These are phyloP conservation scores for Syncephalastrum sp. DNA, from an alignment of 371 early-diverging fungal genomes.

Conservation along the genomic window DNA sequence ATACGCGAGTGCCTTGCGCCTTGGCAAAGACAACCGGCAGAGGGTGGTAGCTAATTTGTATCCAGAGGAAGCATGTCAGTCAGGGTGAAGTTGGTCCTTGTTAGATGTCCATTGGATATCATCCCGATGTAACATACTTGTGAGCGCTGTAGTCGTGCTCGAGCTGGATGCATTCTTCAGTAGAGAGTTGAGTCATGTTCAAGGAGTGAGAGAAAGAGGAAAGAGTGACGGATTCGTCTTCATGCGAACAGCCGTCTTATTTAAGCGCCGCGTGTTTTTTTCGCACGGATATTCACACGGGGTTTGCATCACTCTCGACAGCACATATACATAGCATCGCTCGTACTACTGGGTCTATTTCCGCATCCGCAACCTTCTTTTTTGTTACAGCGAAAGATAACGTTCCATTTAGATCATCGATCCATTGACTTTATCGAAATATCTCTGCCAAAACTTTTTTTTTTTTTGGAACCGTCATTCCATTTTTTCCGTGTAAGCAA, in stretches of 20 bases:
- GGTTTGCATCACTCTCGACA: neutral
- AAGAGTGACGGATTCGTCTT: constrained; percentile 3
- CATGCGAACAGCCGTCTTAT: constrained; percentile 1
- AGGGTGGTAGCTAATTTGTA: constrained; percentile 86
- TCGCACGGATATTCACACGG: neutral
- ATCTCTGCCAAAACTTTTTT: no score
- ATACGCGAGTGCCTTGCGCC: constrained; percentile 89
- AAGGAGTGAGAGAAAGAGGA: constrained; percentile 8
- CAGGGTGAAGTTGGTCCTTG: neutral
- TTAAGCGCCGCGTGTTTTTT: constrained; percentile 4
- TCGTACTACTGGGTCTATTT: no score
- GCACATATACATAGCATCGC: no score
- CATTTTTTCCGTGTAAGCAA: no score
- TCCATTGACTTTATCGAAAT: no score
- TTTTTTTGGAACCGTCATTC: no score
- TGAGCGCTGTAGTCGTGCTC: constrained; percentile 83
- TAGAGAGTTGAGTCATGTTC: neutral
- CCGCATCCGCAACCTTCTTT: no score
- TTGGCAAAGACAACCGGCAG: constrained; percentile 91
- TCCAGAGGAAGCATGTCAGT: neutral
- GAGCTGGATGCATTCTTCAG: constrained; percentile 43
- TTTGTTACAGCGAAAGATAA: no score
- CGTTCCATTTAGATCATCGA: no score
- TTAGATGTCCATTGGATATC: no score
- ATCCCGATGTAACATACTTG: constrained; percentile 58